phyloP scores from a whole-genome alignment of 257 asterid genomes.

The Eustoma russellianum region DNA sequence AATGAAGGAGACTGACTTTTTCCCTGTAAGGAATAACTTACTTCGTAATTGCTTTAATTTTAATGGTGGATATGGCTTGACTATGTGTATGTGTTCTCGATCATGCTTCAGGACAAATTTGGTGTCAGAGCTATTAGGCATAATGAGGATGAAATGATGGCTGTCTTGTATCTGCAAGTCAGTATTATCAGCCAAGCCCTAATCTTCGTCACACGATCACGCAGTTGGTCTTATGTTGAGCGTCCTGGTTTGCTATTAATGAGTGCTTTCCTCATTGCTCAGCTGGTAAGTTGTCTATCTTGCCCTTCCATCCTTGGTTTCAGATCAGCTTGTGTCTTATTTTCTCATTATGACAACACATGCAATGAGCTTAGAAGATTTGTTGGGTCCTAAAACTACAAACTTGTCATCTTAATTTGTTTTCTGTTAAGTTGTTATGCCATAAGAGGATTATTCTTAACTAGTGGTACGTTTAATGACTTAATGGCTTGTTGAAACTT shows the following conservation, averaged over 20 bases:
- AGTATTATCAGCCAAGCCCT: constrained; percentile 64
- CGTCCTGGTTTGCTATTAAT: constrained; percentile 58
- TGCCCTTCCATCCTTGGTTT: not conserved
- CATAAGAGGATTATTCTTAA: too few relatives aligned
- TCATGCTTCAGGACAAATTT: constrained; percentile 54
- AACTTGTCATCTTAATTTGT: too few relatives aligned
- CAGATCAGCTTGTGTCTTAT: too few relatives aligned
- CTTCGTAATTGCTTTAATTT: not conserved
- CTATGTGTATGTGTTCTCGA: not conserved
- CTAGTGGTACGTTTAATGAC: too few relatives aligned
- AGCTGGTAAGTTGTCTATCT: constrained; percentile 29
- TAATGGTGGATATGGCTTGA: too few relatives aligned
- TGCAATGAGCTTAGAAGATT: too few relatives aligned
- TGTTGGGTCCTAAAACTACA: too few relatives aligned
- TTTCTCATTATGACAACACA: too few relatives aligned
- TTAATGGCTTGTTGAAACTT: constrained; percentile 2
- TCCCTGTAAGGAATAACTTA: constrained; percentile 24
- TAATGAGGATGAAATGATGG: constrained; percentile 51
- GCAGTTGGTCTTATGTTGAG: constrained; percentile 49
- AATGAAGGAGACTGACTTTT: constrained; percentile 39
- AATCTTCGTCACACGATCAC: constrained; percentile 51
- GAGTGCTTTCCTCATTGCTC: constrained; percentile 48
- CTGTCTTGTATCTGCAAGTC: constrained; percentile 68
- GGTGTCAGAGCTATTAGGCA: constrained; percentile 48
- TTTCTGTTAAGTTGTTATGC: too few relatives aligned